Conservation (phyloP, 495 filamentous ascomycete species). For the Copromyces sp. region DNA sequence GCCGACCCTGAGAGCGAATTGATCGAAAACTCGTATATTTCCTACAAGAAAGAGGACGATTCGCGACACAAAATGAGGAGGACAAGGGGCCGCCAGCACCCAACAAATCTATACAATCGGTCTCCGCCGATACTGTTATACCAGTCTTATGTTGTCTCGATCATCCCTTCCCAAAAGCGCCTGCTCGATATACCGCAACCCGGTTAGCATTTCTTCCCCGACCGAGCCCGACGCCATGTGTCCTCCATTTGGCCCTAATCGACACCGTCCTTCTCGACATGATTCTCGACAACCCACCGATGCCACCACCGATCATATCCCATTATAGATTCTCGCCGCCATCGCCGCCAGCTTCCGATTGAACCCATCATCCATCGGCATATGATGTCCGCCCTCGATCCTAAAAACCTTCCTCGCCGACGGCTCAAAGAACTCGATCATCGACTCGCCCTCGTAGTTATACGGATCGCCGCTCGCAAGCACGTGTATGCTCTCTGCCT, state of each 20-base stretch:
- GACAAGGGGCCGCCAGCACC: background rate
- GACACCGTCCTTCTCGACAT: background rate
- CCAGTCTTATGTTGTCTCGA: background rate
- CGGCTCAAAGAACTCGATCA: conserved; percentile 15
- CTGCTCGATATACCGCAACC: background rate
- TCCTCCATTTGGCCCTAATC: background rate
- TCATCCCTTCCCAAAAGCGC: background rate
- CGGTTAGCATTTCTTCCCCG: background rate
- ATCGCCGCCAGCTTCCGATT: conserved; percentile 6
- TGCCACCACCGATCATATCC: background rate
- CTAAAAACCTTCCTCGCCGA: conserved; percentile 9
- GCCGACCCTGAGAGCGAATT: no score
- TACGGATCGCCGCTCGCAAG: conserved; percentile 19
- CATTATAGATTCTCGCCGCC: background rate
- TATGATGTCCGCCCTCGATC: conserved; percentile 17
- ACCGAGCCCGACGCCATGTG: background rate
- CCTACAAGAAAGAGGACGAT: no score
- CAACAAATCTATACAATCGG: accelerated
- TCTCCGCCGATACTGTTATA: background rate
- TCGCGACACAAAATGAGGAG: no score
- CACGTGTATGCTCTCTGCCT: conserved; percentile 14
- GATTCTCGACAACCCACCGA: background rate
- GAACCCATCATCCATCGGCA: conserved; percentile 13
- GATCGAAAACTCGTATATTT: background rate
- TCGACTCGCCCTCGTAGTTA: conserved; percentile 13